phyloP scores from a whole-genome alignment of 1,139 yeast species.

The Geotrichum restrictum region DNA sequence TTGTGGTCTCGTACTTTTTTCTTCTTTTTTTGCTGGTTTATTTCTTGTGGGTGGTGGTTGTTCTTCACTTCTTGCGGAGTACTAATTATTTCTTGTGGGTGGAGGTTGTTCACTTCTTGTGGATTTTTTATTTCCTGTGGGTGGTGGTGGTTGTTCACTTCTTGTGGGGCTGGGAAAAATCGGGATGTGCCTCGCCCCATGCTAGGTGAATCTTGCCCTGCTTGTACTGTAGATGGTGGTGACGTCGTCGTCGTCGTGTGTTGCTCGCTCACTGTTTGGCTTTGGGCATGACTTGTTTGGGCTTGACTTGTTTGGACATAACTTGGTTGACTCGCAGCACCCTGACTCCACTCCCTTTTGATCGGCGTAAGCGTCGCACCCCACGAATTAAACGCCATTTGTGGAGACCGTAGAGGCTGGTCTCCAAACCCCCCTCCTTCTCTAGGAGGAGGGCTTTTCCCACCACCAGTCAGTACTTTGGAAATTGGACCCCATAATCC shows the following conservation, averaged over 20 bases:
- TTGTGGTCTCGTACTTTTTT: neutral
- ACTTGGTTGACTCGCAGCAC: too few species aligned
- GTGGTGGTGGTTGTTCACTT: too few species aligned
- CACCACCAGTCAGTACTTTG: constrained; percentile 1
- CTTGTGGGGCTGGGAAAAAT: constrained; percentile 12
- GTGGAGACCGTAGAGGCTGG: too few species aligned
- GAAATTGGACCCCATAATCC: constrained; percentile 4
- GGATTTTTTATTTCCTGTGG: too few species aligned
- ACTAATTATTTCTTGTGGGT: too few species aligned
- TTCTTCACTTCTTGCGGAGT: too few species aligned
- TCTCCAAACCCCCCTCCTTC: constrained; percentile 5
- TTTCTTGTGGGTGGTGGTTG: too few species aligned
- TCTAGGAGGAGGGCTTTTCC: constrained; percentile 3
- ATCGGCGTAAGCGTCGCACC: neutral
- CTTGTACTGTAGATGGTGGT: neutral
- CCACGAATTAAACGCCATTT: constrained; percentile 4
- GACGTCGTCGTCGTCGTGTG: neutral
- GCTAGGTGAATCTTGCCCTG: constrained; percentile 1
- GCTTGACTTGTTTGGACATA: too few species aligned
- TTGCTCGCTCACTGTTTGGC: too few species aligned
- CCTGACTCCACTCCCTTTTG: neutral
- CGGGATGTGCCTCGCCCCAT: constrained; percentile 6
- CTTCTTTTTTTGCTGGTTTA: too few species aligned
- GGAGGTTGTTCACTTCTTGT: too few species aligned
- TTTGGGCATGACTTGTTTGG: too few species aligned